A percentile compares a stretch with the other conserved stretches of the same genome.
Evolutionary conservation across 768 basidiomycete species (phyloP).

Genomic region (button mushroom (Agaricus bisporus)): DNA sequence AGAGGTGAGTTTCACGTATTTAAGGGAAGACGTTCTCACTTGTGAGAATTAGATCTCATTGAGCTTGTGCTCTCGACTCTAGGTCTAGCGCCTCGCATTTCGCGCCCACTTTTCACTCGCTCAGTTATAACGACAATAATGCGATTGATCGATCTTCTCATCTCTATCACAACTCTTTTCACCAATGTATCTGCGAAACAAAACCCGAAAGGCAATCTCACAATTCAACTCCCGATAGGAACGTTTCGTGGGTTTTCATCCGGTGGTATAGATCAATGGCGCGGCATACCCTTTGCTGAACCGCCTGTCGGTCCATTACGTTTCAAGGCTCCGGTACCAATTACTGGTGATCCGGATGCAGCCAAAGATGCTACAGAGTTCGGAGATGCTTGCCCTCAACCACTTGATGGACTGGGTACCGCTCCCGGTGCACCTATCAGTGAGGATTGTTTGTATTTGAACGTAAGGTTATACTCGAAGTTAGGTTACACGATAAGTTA

Average conservation of each 20-base stretch:
- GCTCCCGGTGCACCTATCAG: constrained; percentile 37
- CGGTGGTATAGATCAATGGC: constrained; percentile 45
- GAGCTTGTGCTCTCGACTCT: no score
- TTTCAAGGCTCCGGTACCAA: constrained; percentile 48
- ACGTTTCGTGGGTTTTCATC: constrained; percentile 40
- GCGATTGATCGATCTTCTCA: neutral
- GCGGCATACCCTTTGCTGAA: constrained; percentile 56
- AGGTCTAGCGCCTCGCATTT: no score
- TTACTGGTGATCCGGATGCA: constrained; percentile 23
- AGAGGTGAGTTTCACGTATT: no score
- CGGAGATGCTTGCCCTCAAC: constrained; percentile 53
- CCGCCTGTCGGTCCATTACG: constrained; percentile 50
- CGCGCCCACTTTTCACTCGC: no score
- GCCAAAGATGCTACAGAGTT: constrained; percentile 41
- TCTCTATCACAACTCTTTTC: neutral
- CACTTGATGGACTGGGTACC: constrained; percentile 31
- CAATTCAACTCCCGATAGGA: constrained; percentile 36
- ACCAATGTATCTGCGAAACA: constrained; percentile 8
- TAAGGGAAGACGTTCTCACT: no score
- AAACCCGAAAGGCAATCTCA: constrained; percentile 18
- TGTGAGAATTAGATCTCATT: no score
- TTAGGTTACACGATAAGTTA: neutral
- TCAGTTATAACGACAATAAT: no score
- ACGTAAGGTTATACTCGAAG: constrained; percentile 25
- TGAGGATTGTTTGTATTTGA: constrained; percentile 53